Conservation (phyloP, 208 protist species). For the Entamoeba invadens region DNA sequence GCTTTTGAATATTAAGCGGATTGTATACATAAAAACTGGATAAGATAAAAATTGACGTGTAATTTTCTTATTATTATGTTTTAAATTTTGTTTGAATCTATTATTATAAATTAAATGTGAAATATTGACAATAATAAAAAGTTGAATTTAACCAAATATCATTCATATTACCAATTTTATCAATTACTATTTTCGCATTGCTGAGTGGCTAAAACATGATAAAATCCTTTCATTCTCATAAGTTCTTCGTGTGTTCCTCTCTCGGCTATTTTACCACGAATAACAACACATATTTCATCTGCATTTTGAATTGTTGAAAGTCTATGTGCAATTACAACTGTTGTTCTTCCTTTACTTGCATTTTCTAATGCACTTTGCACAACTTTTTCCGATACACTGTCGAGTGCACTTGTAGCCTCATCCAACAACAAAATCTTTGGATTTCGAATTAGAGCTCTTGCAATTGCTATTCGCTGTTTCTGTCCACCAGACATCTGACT, state of each 20-base stretch:
- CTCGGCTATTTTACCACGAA: conserved; percentile 60
- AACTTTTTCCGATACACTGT: conserved; percentile 61
- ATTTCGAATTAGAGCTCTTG: conserved; percentile 57
- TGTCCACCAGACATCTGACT: conserved; percentile 62
- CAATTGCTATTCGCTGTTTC: conserved; percentile 74
- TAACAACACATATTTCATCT: conserved; percentile 71
- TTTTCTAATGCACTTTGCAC: conserved; percentile 60
- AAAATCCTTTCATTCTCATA: background rate
- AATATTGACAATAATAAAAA: no score
- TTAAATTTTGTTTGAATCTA: no score
- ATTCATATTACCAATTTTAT: no score
- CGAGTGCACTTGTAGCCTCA: conserved; percentile 67
- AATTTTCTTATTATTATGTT: no score
- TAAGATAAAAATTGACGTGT: no score
- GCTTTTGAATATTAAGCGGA: no score
- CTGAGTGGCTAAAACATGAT: background rate
- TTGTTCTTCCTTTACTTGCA: conserved; percentile 58
- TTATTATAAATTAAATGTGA: no score
- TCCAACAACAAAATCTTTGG: conserved; percentile 69
- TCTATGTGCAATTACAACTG: conserved; percentile 71
- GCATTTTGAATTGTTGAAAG: conserved; percentile 65
- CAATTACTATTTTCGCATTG: background rate
- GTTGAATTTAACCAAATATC: no score
- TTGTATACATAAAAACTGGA: no score
- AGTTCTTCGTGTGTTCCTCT: conserved; percentile 63